Percentiles rank a stretch among this genome's conserved stretches.
These are phyloP conservation scores for Meira nashicola DNA, from an alignment of 1,284 basidiomycete genomes.

Conservation along the genomic window DNA sequence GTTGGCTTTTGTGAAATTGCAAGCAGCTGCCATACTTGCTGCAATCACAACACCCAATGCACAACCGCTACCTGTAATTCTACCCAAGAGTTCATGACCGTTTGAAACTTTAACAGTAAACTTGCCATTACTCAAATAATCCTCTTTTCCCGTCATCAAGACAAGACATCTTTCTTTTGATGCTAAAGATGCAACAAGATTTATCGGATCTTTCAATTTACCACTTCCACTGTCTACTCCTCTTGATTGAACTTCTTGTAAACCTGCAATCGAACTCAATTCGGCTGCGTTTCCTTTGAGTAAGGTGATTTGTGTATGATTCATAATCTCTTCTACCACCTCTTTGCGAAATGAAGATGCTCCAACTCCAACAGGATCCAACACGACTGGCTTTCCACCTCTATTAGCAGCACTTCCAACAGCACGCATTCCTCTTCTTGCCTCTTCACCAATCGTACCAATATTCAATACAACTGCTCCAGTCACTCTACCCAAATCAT, in stretches of 20 bases:
- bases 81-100: conserved; percentile 69
- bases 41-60: conserved; percentile 74
- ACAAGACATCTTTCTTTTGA: conserved; percentile 73
- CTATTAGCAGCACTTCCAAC: conserved; percentile 61
- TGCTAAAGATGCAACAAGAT: conserved; percentile 69
- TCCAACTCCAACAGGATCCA: conserved; percentile 90
- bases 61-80: conserved; percentile 86
- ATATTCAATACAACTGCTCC: conserved; percentile 81
- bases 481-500: conserved; percentile 67
- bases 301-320: conserved; percentile 78
- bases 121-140: conserved; percentile 81
- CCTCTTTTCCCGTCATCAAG: conserved; percentile 73
- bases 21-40: conserved; percentile 67
- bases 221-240: conserved; percentile 81
- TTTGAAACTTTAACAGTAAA: conserved; percentile 68
- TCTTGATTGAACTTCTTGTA: conserved; percentile 66
- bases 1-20: conserved; percentile 42
- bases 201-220: conserved; percentile 70
- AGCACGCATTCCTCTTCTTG: conserved; percentile 68
- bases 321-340: conserved; percentile 65
- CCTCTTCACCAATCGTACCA: conserved; percentile 69
- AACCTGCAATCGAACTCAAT: conserved; percentile 71
- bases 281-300: conserved; percentile 96
- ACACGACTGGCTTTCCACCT: conserved; percentile 64
- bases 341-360: conserved; percentile 70